These are phyloP conservation scores for Aegilops speltoides DNA, from an alignment of 176 grass and related monocot species.

Conservation along the genomic window DNA sequence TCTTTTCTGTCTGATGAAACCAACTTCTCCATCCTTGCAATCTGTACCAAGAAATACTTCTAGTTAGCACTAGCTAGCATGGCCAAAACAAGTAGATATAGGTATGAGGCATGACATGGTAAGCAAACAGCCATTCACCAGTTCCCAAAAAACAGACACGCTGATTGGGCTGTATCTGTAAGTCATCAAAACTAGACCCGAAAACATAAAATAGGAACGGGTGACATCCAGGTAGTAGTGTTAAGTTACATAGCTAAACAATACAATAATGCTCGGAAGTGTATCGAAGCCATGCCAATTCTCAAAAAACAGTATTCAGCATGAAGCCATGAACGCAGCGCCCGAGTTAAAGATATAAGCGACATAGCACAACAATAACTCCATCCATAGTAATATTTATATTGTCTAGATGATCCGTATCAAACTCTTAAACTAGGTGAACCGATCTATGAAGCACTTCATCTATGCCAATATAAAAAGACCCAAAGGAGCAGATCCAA, in stretches of 20 bases:
- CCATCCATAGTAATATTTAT: conserved; percentile 1
- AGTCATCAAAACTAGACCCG: background rate
- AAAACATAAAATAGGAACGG: background rate
- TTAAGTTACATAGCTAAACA: background rate
- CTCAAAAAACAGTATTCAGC: background rate
- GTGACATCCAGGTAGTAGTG: background rate
- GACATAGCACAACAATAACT: background rate
- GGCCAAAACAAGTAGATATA: background rate
- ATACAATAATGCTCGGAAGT: background rate
- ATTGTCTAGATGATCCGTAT: background rate
- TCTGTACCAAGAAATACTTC: conserved; percentile 32
- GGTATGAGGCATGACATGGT: background rate
- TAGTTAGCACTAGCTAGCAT: conserved; percentile 6
- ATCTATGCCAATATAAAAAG: too few relatives aligned
- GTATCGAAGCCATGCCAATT: background rate
- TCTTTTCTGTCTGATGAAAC: conserved; percentile 30
- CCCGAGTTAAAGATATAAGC: background rate
- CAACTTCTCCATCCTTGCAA: conserved; percentile 54
- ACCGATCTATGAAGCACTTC: background rate
- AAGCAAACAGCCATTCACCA: background rate
- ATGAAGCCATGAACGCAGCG: background rate
- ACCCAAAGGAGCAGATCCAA: too few relatives aligned
- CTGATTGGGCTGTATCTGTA: background rate
- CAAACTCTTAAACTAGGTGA: background rate
- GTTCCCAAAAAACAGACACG: background rate